Evolutionary conservation across 768 basidiomycete species (phyloP).

Genomic region (Boletus subcaerulescens): DNA sequence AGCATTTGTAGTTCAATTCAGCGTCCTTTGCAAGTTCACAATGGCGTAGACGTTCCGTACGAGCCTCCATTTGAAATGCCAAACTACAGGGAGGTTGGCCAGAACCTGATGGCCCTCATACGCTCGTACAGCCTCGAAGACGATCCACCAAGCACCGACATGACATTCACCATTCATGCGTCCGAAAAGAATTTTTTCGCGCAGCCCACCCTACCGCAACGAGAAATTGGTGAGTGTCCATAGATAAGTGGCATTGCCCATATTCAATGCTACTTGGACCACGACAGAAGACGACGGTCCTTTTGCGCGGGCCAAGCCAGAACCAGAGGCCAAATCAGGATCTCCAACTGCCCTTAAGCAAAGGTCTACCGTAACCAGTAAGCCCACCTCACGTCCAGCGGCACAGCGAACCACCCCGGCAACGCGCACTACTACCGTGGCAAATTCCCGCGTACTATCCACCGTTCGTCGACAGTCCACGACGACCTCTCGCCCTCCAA

Average conservation of each 20-base stretch:
- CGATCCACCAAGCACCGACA: slow-evolving; percentile 12
- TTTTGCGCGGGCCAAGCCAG: slow-evolving; percentile 18
- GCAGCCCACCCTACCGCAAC: slow-evolving; percentile 13
- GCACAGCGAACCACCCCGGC: slow-evolving; percentile 3
- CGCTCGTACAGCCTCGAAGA: slow-evolving; percentile 37
- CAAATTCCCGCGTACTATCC: slow-evolving; percentile 11
- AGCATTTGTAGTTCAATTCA: slow-evolving; percentile 15
- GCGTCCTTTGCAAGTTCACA: slow-evolving; percentile 1
- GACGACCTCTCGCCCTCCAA: slow-evolving; percentile 7
- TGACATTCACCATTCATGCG: slow-evolving; percentile 20
- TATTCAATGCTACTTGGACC: neutral
- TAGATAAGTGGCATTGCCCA: neutral
- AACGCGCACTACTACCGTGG: neutral
- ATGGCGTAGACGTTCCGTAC: slow-evolving; percentile 37
- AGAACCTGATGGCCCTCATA: slow-evolving; percentile 34
- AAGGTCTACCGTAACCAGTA: neutral
- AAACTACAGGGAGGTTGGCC: slow-evolving; percentile 43
- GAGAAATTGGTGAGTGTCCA: slow-evolving; percentile 23
- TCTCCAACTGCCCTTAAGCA: neutral
- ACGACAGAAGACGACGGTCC: slow-evolving; percentile 29
- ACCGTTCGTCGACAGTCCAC: slow-evolving; percentile 8
- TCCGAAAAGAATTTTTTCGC: slow-evolving; percentile 25
- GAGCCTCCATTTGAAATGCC: slow-evolving; percentile 50
- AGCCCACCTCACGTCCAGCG: slow-evolving; percentile 5
- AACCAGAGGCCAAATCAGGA: slow-evolving; percentile 8